phyloP scores from a whole-genome alignment of 2,329 filamentous ascomycete genomes.

The Thielaviopsis punctulata region DNA sequence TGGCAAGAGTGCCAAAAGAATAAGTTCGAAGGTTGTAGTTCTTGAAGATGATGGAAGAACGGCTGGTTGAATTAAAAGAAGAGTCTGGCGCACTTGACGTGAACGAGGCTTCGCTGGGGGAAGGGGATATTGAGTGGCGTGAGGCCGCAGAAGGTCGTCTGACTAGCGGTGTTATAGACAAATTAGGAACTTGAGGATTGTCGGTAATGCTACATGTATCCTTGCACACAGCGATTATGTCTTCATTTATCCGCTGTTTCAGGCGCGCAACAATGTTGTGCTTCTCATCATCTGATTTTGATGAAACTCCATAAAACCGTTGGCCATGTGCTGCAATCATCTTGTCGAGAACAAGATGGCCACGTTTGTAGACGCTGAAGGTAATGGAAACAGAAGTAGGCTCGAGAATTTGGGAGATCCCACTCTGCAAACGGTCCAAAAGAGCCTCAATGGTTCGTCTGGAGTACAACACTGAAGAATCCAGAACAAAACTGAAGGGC shows the following conservation, averaged over 20 bases:
- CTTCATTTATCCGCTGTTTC: slow-evolving; percentile 27
- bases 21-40: slow-evolving; percentile 4
- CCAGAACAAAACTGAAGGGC: slow-evolving; percentile 28
- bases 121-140: neutral
- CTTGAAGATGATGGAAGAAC: neutral
- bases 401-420: slow-evolving; percentile 30
- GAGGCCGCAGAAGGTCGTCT: neutral
- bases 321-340: slow-evolving; percentile 25
- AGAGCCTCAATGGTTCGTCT: slow-evolving; percentile 30
- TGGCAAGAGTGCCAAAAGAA: slow-evolving; percentile 4
- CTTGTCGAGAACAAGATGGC: slow-evolving; percentile 35
- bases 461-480: slow-evolving; percentile 24
- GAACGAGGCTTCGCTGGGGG: slow-evolving; percentile 4
- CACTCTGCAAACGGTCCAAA: slow-evolving; percentile 33
- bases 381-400: slow-evolving; percentile 29
- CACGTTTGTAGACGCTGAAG: slow-evolving; percentile 33
- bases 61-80: neutral
- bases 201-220: slow-evolving; percentile 30
- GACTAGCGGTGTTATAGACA: slow-evolving; percentile 14
- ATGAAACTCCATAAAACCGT: neutral
- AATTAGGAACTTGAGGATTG: slow-evolving; percentile 16
- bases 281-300: slow-evolving; percentile 20
- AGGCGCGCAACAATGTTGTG: slow-evolving; percentile 24
- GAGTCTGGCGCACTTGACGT: neutral
- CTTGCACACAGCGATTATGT: slow-evolving; percentile 32